phyloP scores from a whole-genome alignment of 2,329 filamentous ascomycete species.

The Pleurostoma richardsiae region DNA sequence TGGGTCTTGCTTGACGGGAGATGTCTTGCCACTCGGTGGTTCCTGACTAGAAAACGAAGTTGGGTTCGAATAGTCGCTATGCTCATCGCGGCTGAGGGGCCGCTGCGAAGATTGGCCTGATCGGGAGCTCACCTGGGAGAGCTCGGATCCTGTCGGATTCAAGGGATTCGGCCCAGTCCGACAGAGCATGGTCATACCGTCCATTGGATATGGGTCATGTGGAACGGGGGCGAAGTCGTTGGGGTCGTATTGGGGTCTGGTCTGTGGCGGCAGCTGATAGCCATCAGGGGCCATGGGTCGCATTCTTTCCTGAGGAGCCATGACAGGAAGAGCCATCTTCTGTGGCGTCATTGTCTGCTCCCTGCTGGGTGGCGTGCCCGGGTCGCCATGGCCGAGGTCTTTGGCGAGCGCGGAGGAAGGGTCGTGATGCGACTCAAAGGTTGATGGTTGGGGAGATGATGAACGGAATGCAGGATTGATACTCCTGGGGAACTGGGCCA shows the following conservation, averaged over 20 bases:
- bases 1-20: constrained; percentile 63
- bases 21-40: constrained; percentile 66
- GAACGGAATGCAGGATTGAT: constrained; percentile 94
- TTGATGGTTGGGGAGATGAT: constrained; percentile 94
- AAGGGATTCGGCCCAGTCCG: constrained; percentile 55
- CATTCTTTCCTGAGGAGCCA: constrained; percentile 10
- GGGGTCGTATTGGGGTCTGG: constrained; percentile 33
- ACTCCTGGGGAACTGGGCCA: constrained; percentile 90
- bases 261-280: constrained; percentile 2
- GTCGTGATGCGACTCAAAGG: constrained; percentile 87
- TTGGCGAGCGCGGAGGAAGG: constrained; percentile 69
- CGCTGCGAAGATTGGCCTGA: constrained; percentile 50
- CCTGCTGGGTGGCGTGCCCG: constrained; percentile 35
- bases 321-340: constrained; percentile 26
- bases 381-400: constrained; percentile 58
- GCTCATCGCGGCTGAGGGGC: constrained; percentile 79
- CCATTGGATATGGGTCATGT: constrained; percentile 88
- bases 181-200: constrained; percentile 98
- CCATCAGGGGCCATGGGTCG: constrained; percentile 13
- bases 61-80: constrained; percentile 85
- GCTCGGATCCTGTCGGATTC: constrained; percentile 57
- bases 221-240: constrained; percentile 67
- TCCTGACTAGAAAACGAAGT: constrained; percentile 88
- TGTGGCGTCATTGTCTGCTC: constrained; percentile 50
- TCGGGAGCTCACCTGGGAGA: constrained; percentile 29